These are phyloP conservation scores for Vachellia pachyceras DNA, from an alignment of 306 rosid species.

Conservation along the genomic window DNA sequence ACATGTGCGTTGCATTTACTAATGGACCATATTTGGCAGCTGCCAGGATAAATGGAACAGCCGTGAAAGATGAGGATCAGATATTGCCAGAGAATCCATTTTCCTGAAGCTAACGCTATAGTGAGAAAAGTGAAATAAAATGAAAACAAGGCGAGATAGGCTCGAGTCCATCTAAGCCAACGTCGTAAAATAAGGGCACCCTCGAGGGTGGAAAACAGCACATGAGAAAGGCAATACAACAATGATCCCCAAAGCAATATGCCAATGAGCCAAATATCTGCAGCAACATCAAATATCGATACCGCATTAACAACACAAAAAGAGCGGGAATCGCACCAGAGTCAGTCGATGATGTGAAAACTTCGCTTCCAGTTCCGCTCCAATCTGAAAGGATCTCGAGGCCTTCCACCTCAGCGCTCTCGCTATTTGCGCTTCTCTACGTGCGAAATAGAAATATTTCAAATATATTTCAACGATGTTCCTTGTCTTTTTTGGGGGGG, in stretches of 20 bases:
- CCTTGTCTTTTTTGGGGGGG: slow-evolving; percentile 50
- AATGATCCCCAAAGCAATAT: slow-evolving; percentile 35
- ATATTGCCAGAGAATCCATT: neutral
- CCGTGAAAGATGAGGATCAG: slow-evolving; percentile 23
- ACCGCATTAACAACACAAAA: slow-evolving; percentile 45
- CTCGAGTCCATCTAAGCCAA: neutral
- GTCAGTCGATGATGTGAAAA: slow-evolving; percentile 39
- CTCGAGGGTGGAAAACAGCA: slow-evolving; percentile 1
- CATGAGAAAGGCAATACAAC: slow-evolving; percentile 21
- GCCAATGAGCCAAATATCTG: slow-evolving; percentile 25
- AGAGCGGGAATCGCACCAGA: slow-evolving; percentile 40
- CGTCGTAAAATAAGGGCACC: slow-evolving; percentile 14
- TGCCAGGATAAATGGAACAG: neutral
- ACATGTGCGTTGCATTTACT: slow-evolving; percentile 13
- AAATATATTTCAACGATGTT: slow-evolving; percentile 46
- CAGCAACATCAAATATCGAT: slow-evolving; percentile 42
- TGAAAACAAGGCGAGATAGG: slow-evolving; percentile 13
- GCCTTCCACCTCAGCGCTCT: slow-evolving; percentile 34
- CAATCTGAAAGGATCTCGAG: slow-evolving; percentile 77
- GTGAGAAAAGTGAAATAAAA: neutral
- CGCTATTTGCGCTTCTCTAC: slow-evolving; percentile 17
- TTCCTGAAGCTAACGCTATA: neutral
- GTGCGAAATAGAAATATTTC: slow-evolving; percentile 44
- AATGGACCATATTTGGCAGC: slow-evolving; percentile 26
- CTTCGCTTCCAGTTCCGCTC: slow-evolving; percentile 40